Conservation (phyloP, 805 yeast species). For the Candida nanaspora region DNA sequence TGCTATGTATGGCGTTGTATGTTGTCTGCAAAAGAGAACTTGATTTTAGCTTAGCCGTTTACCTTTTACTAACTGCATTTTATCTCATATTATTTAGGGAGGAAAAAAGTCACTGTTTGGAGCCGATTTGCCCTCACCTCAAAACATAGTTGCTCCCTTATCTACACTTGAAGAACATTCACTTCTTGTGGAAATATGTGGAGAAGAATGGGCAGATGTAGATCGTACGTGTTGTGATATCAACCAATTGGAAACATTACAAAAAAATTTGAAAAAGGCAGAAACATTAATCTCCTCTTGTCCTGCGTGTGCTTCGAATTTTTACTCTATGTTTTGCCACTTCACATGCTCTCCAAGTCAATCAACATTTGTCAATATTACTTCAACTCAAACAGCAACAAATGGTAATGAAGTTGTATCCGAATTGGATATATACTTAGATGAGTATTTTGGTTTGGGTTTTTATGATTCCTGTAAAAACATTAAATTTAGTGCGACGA, state of each 20-base stretch:
- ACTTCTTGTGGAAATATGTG: constrained; percentile 58
- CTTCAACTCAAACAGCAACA: constrained; percentile 40
- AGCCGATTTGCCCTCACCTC: constrained; percentile 70
- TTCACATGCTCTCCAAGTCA: constrained; percentile 90
- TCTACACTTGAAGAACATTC: constrained; percentile 39
- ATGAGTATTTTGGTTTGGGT: constrained; percentile 47
- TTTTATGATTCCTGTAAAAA: constrained; percentile 83
- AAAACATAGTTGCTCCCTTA: constrained; percentile 37
- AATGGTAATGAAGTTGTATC: constrained; percentile 55
- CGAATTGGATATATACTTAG: constrained; percentile 60
- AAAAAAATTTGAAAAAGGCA: constrained; percentile 60
- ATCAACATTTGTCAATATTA: constrained; percentile 63
- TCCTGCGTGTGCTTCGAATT: constrained; percentile 88
- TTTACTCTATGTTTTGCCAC: constrained; percentile 74
- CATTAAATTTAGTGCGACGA: constrained; percentile 88
- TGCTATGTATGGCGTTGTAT: constrained; percentile 42
- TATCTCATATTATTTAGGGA: constrained; percentile 32
- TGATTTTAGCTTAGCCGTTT: constrained; percentile 1
- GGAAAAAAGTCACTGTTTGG: constrained; percentile 82
- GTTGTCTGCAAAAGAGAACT: constrained; percentile 1
- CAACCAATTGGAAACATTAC: constrained; percentile 51
- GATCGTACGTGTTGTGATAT: constrained; percentile 62
- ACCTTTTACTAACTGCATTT: neutral
- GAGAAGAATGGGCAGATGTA: constrained; percentile 49
- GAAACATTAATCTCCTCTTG: constrained; percentile 81